Percentiles rank a stretch among this genome's conserved stretches.
Evolutionary conservation across 352 stramenopile genomes (phyloP).

Genomic region (Globisporangium echinulatum): DNA sequence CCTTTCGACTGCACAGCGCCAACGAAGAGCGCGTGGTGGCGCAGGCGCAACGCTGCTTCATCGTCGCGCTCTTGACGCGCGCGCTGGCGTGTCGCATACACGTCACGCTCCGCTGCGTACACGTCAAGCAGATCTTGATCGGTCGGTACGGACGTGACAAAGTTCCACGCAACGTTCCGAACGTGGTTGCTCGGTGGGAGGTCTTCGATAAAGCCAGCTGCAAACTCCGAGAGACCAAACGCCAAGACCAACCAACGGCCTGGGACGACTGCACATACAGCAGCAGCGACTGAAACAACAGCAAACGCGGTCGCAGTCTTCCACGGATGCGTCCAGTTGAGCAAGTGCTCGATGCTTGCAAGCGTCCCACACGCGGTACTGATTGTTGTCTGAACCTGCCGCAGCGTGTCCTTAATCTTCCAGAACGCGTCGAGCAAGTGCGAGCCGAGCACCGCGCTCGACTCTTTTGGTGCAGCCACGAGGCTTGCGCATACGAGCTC

Average conservation of each 20-base stretch:
- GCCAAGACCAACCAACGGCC: conserved; percentile 69
- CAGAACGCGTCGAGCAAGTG: conserved; percentile 75
- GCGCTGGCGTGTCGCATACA: conserved; percentile 52
- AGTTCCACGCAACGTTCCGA: conserved; percentile 76
- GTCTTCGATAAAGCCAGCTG: conserved; percentile 70
- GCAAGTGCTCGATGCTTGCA: conserved; percentile 69
- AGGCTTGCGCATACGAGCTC: conserved; percentile 66
- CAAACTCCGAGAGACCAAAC: conserved; percentile 74
- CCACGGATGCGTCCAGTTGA: conserved; percentile 87
- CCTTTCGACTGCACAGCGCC: conserved; percentile 53
- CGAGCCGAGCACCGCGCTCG: conserved; percentile 53
- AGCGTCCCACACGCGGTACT: conserved; percentile 59
- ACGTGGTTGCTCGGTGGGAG: conserved; percentile 70
- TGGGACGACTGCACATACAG: conserved; percentile 65
- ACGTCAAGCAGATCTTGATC: conserved; percentile 76
- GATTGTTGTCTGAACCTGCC: conserved; percentile 70
- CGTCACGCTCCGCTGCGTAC: conserved; percentile 55
- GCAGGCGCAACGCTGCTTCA: conserved; percentile 37
- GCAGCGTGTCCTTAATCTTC: conserved; percentile 82
- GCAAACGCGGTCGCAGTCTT: conserved; percentile 67
- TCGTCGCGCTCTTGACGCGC: conserved; percentile 41
- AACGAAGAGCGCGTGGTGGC: conserved; percentile 66
- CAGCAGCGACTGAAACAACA: conserved; percentile 31
- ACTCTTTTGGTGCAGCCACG: conserved; percentile 46
- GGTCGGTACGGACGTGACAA: conserved; percentile 71